Conservation (phyloP, 805 yeast genomes). For the Scheffersomyces lignosus region DNA sequence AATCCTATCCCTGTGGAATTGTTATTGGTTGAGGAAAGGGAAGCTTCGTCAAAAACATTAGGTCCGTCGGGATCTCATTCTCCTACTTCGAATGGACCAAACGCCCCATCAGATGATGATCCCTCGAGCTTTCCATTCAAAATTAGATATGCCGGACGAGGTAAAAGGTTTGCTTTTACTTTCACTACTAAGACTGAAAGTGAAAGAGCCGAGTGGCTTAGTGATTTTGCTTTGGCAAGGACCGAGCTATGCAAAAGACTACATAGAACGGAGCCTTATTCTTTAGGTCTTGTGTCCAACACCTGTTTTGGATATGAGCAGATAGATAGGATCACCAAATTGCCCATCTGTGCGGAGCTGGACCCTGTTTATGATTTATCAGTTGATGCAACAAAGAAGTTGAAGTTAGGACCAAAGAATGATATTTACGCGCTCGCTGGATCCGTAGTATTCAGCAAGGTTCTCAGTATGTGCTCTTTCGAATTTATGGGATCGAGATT, state of each 20-base stretch:
- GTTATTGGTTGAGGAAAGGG: slow-evolving; percentile 50
- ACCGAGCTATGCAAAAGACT: slow-evolving; percentile 30
- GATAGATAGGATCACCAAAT: slow-evolving; percentile 45
- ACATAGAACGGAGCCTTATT: slow-evolving; percentile 51
- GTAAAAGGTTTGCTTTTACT: slow-evolving; percentile 54
- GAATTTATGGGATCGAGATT: slow-evolving; percentile 45
- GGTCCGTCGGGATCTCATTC: slow-evolving; percentile 5
- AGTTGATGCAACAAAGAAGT: slow-evolving; percentile 17
- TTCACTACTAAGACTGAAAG: slow-evolving; percentile 46
- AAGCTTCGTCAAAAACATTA: slow-evolving; percentile 9
- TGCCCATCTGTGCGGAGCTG: slow-evolving; percentile 53
- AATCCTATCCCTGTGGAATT: slow-evolving; percentile 64
- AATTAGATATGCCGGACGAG: slow-evolving; percentile 54
- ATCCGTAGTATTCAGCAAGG: slow-evolving; percentile 31
- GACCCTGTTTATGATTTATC: slow-evolving; percentile 49
- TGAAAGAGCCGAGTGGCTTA: slow-evolving; percentile 62
- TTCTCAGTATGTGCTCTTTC: slow-evolving; percentile 48
- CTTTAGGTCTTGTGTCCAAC: slow-evolving; percentile 53
- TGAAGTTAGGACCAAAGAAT: slow-evolving; percentile 23
- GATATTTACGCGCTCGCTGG: slow-evolving; percentile 24
- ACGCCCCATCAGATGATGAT: slow-evolving; percentile 20
- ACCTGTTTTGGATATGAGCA: slow-evolving; percentile 65
- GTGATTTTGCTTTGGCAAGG: slow-evolving; percentile 49
- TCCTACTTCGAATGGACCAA: slow-evolving; percentile 1
- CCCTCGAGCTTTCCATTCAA: slow-evolving; percentile 46